phyloP scores from a whole-genome alignment of 2,329 filamentous ascomycete species.

The Aureobasidium subglaciale region DNA sequence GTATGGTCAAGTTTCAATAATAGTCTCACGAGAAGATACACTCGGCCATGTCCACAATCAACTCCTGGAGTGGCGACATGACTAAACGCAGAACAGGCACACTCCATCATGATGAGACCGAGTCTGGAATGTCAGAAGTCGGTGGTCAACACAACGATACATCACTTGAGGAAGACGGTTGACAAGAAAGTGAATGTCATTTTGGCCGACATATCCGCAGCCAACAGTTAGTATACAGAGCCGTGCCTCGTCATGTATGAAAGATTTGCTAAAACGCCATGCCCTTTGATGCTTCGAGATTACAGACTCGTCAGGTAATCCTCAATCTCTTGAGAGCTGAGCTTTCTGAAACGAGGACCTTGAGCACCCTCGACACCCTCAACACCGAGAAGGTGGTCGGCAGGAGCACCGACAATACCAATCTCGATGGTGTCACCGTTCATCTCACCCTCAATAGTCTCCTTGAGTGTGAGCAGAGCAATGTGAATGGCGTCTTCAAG shows the following conservation, averaged over 20 bases:
- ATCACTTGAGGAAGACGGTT: not conserved
- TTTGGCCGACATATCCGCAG: slow-evolving; percentile 3
- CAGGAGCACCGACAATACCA: slow-evolving; percentile 90
- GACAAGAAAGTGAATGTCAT: slow-evolving; percentile 7
- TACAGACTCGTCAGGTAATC: slow-evolving; percentile 98
- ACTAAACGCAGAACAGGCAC: too few species aligned
- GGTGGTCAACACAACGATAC: not conserved
- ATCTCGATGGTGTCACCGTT: slow-evolving; percentile 98
- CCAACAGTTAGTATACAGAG: slow-evolving; percentile 11
- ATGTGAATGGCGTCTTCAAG: slow-evolving; percentile 98
- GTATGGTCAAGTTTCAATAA: too few species aligned
- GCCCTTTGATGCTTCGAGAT: not conserved
- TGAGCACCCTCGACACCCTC: slow-evolving; percentile 80
- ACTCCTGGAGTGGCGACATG: too few species aligned
- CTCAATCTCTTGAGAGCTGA: slow-evolving; percentile 97
- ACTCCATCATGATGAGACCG: too few species aligned
- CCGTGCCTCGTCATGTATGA: slow-evolving; percentile 7
- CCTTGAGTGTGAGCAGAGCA: slow-evolving; percentile 91
- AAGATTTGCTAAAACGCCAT: slow-evolving; percentile 8
- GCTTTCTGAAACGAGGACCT: slow-evolving; percentile 84
- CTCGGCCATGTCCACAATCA: too few species aligned
- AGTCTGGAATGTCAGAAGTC: not conserved
- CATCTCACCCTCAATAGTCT: slow-evolving; percentile 99
- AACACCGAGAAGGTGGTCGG: slow-evolving; percentile 84
- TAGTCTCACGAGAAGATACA: too few species aligned